Evolutionary conservation across 495 filamentous ascomycete genomes (phyloP), one percentile per base, ranked within the genome.

Genomic region (Lineolata rhizophorae): DNA sequence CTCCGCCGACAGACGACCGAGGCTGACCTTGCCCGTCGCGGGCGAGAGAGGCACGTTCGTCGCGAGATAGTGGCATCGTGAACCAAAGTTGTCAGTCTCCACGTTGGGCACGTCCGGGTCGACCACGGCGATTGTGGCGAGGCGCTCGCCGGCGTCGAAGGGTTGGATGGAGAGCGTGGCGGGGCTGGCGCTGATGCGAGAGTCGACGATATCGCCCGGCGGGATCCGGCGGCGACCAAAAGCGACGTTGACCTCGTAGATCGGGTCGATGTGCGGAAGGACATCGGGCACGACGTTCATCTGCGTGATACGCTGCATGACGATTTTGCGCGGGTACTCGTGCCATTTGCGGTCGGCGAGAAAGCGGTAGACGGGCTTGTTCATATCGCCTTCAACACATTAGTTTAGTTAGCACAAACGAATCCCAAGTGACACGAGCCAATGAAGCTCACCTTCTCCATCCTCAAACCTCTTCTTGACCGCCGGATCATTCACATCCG

Each of bases 401-500:
- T 24, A 31, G 5, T 17, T 10, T 11, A 30, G 14, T 34, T 34
- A 27, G 30, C 13, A 26, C 29, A 27, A 25, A 17, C 15, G 14
- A 39, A 12, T 27, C 16, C 1, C n/a, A 11, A n/a, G 10, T 27
- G 25, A 9, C 12, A 15, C 10, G 9, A 18, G 13, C 9, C 5
- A 24, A 5, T 8, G 31, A 0, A 14, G 51, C 66, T 49, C 56
- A 93, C 87, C 81, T 42, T 67, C 53, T 9, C 85, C 83, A 59
- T 94, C 81, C 47, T 99, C 87, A 45, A 94, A 94, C 40, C 67
- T 76, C 51, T 81, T 76, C 67, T 94, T 95, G 27, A 95, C 79
- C 18, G 81, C 30, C 1, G 87, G 87, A 48, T 94, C 91, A 48
- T 99, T 99, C 52, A 92, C 79, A 48, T 99, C 87, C 4, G 81